These are phyloP conservation scores for Populus alba DNA, from an alignment of 345 rosid genomes.

Conservation along the genomic window DNA sequence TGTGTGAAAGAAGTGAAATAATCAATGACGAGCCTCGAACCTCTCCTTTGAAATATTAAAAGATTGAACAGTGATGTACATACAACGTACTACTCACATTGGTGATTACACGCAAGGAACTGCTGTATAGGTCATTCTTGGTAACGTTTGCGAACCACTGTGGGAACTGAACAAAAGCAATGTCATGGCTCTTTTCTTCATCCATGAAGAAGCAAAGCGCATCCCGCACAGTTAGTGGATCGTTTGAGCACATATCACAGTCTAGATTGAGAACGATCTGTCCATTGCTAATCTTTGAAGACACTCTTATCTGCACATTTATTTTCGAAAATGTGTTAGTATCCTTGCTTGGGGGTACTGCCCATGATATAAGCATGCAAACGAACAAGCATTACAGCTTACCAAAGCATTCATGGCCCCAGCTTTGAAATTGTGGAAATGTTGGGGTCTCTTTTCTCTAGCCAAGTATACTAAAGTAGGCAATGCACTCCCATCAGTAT, in stretches of 20 bases:
- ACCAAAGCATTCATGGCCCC: slow-evolving; percentile 60
- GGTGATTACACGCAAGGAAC: slow-evolving; percentile 8
- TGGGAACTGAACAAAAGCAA: slow-evolving; percentile 70
- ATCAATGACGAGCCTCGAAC: neutral
- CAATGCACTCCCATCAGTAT: slow-evolving; percentile 32
- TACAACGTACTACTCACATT: slow-evolving; percentile 22
- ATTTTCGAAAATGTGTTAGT: neutral
- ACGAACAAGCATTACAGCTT: neutral
- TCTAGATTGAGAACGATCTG: slow-evolving; percentile 38
- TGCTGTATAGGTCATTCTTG: slow-evolving; percentile 52
- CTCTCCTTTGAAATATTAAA: neutral
- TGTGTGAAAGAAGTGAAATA: neutral
- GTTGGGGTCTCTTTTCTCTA: slow-evolving; percentile 43
- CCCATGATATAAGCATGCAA: neutral
- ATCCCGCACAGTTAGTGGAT: slow-evolving; percentile 37
- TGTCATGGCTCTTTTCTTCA: slow-evolving; percentile 53
- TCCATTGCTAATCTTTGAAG: slow-evolving; percentile 45
- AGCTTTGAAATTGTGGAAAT: slow-evolving; percentile 48
- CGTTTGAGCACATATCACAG: slow-evolving; percentile 55
- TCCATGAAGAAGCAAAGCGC: slow-evolving; percentile 73
- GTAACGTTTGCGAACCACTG: slow-evolving; percentile 52
- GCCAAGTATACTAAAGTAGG: slow-evolving; percentile 47
- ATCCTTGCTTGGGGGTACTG: neutral
- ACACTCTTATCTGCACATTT: slow-evolving; percentile 44
- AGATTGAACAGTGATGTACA: neutral